Evolutionary conservation across 345 rosid species (phyloP), one percentile per base, ranked within the genome.

Genomic region (Aquilaria yunnanensis): DNA sequence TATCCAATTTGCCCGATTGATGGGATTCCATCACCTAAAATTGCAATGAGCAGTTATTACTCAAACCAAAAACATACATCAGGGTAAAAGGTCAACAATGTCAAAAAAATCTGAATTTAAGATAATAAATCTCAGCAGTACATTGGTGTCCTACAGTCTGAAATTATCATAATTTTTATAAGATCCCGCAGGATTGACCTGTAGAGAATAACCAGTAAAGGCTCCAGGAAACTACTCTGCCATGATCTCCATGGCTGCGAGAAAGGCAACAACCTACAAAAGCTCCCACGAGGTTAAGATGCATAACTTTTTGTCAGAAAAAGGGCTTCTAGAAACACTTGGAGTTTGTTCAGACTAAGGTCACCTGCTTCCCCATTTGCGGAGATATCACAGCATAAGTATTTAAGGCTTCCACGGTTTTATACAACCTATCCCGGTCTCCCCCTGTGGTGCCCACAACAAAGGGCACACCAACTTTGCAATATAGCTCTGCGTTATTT

Each of bases 381-480:
- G 97, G 99, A 12, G 99, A 94, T 61, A 94, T 86, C 57, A 94
- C 93, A 66, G 99, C 96, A 75, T 88, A 94, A 45, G 63, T 67
- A 57, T 79, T 84, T 30, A 97, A 77, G 47, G 73, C 66, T 60
- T 86, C 82, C 63, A 94, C 96, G 61, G 88, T 82, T 73, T 84
- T 85, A 65, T 81, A 83, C 57, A 94, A 70, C 45, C 0, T 70
- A 46, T 77, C 69, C 73, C 96, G 79, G 59, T 94, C 96, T 70
- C 99, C 99, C 65, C 97, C 97, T 9, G 96, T 94, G 53, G 99
- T 94, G 73, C 99, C 99, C 88, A 90, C 80, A 29, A 94, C 96
- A 72, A 94, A 94, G 32, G 99, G 99, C 66, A 90, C 96, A 51
- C 97, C 99, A 43, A 86, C 90, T 78, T 86, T 90, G 76, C 81